phyloP scores from a whole-genome alignment of 2,329 filamentous ascomycete species.

The Lasiodiplodia citricola region DNA sequence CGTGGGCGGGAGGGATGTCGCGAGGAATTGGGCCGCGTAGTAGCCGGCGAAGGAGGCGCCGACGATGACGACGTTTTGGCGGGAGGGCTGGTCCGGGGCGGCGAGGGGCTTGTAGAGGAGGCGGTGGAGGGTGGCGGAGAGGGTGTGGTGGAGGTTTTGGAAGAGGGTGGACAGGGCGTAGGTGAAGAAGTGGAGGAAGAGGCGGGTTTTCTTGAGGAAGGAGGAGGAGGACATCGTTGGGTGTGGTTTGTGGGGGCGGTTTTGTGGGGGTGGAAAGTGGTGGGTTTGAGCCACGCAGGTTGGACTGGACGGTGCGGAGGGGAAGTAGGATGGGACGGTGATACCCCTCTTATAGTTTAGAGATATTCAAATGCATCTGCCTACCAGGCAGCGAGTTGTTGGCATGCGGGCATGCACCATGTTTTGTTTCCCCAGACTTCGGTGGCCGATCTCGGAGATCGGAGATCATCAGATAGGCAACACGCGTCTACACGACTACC shows the following conservation, averaged over 20 bases:
- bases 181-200: constrained; percentile 9
- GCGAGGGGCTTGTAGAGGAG: not conserved
- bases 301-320: no score
- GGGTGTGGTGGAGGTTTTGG: constrained; percentile 26
- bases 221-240: not conserved
- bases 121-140: constrained; percentile 26
- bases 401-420: not conserved
- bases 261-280: not conserved
- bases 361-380: no score
- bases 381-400: no score
- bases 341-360: no score
- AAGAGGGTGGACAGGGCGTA: constrained; percentile 25
- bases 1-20: constrained; percentile 56
- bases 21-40: constrained; percentile 55
- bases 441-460: not conserved
- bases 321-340: no score
- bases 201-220: not conserved
- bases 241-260: not conserved
- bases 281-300: not conserved
- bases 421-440: not conserved
- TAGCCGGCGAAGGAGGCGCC: constrained; percentile 65
- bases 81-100: not conserved
- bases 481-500: not conserved
- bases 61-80: constrained; percentile 60
- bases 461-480: not conserved